Base-by-base conservation (phyloP, 2,329 filamentous ascomycete species). In the Monascus ruber region DNA sequence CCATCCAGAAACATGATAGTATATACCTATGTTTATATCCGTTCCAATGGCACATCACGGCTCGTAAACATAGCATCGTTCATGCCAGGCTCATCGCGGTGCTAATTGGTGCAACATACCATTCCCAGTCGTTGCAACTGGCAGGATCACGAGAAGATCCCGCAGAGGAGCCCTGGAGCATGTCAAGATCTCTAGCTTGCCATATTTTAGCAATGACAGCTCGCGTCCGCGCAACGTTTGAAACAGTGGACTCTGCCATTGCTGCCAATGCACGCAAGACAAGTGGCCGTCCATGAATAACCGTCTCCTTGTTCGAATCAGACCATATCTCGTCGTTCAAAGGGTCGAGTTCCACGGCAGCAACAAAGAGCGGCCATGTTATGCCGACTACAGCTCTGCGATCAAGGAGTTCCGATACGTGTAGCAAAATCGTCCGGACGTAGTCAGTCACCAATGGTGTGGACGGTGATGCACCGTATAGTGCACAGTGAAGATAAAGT, bases 191-290 rank as follows among this genome's bases (percentile, higher is more conserved):
- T 24, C 69, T 57, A 33, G 60, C 60, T 40, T 64, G 61, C 69
- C 69, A 72, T 7, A 72, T 59, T 34, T 66, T 69, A 6, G 63
- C 56, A 37, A 72, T 68, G 3, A 72, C 69, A 0, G 64, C 61
- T 7, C 64, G 54, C 5, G 66, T 70, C 17, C 65, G 59, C 6
- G 62, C 56, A 5, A 71, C 58, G 34, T 72, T 72, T 2, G 56
- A 55, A 1, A 70, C 51, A 1, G 65, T 67, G 0, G 56, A 62
- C 24, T 62, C 56, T 0, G 59, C 53, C 56, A 71, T 63, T 1
- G 55, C 54, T 3, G 62, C 54, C n/a, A 69, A 45, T 6, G 62
- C 57, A 24, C 58, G 57, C 8, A 70, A 43, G 2, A 69, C 59
- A 9, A 67, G 54, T 4, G 58, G 54, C 24, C 66, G 51, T 2